Evolutionary conservation across 192 early-diverging fungal species (phyloP), one percentile per base, ranked within the genome.

Genomic region (Paraglomus occultum): DNA sequence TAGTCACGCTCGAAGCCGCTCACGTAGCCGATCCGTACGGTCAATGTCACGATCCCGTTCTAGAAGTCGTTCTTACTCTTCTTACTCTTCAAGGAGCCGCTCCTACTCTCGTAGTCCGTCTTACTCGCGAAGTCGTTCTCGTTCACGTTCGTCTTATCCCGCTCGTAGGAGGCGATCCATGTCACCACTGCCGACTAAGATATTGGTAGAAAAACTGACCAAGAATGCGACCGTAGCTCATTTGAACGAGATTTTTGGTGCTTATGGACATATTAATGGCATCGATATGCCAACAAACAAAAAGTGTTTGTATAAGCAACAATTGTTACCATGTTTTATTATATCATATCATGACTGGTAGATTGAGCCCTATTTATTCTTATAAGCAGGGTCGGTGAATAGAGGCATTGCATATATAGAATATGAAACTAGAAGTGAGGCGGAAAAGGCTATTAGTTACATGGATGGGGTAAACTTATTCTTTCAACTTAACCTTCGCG

Each of bases 141-240:
- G 51, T 18, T 73, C 72, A 55, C 64, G 31, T 40, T 51, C 31
- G 22, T 51, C 55, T 31, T 15, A 18, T 39, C 31, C 62, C 11
- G 14, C 12, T 18, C 45, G 65, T 50, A 57, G 65, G 23, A 31
- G 40, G 38, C 22, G 66, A 5, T 53, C 64, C 23, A 17, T 42
- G 39, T 46, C 60, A 3, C 52, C 65, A 51, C 72, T 68, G 31
- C 55, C 65, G 7, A 74, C 64, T 4, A 74, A 66, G 38, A 67
- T 74, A 23, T 14, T 70, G 18, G 71, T 82, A 11, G 72, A 50
- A 18, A 74, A 77, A 14, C 58, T 82, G 18, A 82, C 80, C 22
- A 75, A 78, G 46, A 82, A 82, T 73, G 80, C 77, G 14, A 82
- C 71, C 0, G 50, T 60, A 39, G 75, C 70, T 12, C 80, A 82